Evolutionary conservation across 139 green algal species (phyloP), one percentile per base, ranked within the genome.

Genomic region (Pleodorina starrii): DNA sequence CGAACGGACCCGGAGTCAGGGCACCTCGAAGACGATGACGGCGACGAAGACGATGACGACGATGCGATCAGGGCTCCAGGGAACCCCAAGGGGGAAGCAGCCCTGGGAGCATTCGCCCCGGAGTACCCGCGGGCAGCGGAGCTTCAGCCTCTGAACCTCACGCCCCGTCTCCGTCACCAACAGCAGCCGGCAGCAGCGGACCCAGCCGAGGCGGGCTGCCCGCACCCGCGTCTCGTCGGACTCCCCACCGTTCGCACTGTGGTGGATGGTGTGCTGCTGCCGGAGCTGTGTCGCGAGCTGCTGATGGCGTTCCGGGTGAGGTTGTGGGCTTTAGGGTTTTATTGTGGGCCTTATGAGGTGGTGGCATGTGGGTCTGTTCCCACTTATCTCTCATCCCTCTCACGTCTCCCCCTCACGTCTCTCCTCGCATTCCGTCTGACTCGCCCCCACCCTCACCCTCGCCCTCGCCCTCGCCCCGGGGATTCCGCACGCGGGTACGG

Each of bases 281-380:
- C 19, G 0, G 50, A 88, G 36, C 46, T 86, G 27, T 84, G 69
- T 42, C 14, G 27, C 10, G 87, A 91, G 71, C 69, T 91, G 5
- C 0, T 84, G 21, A 79, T 88, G 40, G 57, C 79, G 44, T 59
- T 85, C 32, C 19, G 42, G 77, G 86, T 90, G 29, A 36, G 63
- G 50, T 60, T 17, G 14, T 60, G 14, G 17, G 51, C 14, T 27
- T 60, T 14, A 60, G 14, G 51, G 51, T 17, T 17, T 60, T 60
- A 27, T 17, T 14, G 14, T 60, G 51, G 14, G 14, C 14, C 14
- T 17, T 60, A 60, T 14, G 14, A 60, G 17, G 17, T 60, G 51
- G 17, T 27, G 14, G 14, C 14, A 21, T 7, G 54, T 66, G 25
- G 21, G 9, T 66, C 29, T 7, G 9, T 25, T 66, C 6, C 3